These are phyloP conservation scores for Candida patagonica DNA, from an alignment of 805 yeast species.

Conservation along the genomic window DNA sequence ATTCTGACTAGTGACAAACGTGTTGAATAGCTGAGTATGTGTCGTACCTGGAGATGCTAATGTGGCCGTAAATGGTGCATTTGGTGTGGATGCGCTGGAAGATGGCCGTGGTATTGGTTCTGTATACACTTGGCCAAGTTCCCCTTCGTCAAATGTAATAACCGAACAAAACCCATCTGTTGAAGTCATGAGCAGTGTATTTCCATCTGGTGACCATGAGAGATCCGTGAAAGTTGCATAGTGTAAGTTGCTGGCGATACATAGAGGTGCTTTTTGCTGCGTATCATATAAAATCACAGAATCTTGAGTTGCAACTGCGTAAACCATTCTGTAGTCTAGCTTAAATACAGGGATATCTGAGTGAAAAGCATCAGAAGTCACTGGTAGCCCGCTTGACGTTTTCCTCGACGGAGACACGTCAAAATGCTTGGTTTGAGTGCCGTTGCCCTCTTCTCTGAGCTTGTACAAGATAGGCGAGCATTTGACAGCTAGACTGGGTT, in stretches of 20 bases:
- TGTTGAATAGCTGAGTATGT: too few species aligned
- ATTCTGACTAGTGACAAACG: background rate
- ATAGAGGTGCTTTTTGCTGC: conserved; percentile 56
- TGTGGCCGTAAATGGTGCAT: conserved; percentile 11
- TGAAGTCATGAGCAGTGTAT: conserved; percentile 59
- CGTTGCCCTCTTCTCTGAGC: conserved; percentile 18
- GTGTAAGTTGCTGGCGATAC: conserved; percentile 69
- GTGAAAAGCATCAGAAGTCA: conserved; percentile 9
- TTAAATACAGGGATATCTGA: conserved; percentile 33
- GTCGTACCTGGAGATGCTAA: background rate
- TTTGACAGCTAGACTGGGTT: conserved; percentile 75
- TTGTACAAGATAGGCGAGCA: conserved; percentile 64
- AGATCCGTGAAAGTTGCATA: conserved; percentile 84
- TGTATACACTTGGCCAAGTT: conserved; percentile 41
- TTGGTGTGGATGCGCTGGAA: conserved; percentile 9
- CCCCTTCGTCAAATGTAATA: conserved; percentile 41
- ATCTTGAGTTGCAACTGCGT: conserved; percentile 90
- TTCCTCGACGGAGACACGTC: conserved; percentile 5
- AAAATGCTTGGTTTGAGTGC: conserved; percentile 4
- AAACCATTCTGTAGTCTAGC: conserved; percentile 71
- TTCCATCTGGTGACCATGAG: conserved; percentile 76
- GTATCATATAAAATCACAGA: conserved; percentile 78
- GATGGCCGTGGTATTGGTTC: conserved; percentile 4
- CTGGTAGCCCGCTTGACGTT: conserved; percentile 12
- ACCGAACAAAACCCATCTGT: conserved; percentile 90